phyloP scores from a whole-genome alignment of 140 eudicot genomes.

The Cichorium intybus region DNA sequence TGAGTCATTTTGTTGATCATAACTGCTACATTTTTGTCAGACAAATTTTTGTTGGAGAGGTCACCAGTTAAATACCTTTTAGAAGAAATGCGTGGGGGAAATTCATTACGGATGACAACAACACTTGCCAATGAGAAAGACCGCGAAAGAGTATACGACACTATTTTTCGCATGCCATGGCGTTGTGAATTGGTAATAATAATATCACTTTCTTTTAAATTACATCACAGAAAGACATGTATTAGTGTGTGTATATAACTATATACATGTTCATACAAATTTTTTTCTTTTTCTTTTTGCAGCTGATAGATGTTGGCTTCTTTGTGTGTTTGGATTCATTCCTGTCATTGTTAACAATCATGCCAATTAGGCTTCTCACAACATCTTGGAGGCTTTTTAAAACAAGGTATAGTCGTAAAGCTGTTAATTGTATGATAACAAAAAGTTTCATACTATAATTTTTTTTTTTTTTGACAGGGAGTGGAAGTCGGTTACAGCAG shows the following conservation, averaged over 20 bases:
- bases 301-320: conserved; percentile 84
- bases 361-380: conserved; percentile 70
- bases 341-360: conserved; percentile 78
- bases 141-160: conserved; percentile 90
- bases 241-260: no score
- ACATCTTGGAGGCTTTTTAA: conserved; percentile 59
- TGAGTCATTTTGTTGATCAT: background rate
- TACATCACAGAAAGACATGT: conserved; percentile 8
- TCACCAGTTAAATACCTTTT: conserved; percentile 72
- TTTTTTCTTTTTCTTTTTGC: conserved; percentile 36
- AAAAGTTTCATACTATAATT: conserved; percentile 18
- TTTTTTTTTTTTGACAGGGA: conserved; percentile 68
- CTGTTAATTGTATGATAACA: no score
- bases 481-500: conserved; percentile 74
- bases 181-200: conserved; percentile 98
- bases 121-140: conserved; percentile 82
- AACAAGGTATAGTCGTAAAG: conserved; percentile 61
- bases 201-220: conserved; percentile 29
- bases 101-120: conserved; percentile 80
- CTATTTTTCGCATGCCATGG: conserved; percentile 97
- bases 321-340: conserved; percentile 91
- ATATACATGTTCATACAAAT: conserved; percentile 1
- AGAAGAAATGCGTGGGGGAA: conserved; percentile 83
- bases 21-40: conserved; percentile 39
- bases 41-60: conserved; percentile 47